phyloP scores from a whole-genome alignment of 352 stramenopile genomes.

The Phytophthora agathidicida region DNA sequence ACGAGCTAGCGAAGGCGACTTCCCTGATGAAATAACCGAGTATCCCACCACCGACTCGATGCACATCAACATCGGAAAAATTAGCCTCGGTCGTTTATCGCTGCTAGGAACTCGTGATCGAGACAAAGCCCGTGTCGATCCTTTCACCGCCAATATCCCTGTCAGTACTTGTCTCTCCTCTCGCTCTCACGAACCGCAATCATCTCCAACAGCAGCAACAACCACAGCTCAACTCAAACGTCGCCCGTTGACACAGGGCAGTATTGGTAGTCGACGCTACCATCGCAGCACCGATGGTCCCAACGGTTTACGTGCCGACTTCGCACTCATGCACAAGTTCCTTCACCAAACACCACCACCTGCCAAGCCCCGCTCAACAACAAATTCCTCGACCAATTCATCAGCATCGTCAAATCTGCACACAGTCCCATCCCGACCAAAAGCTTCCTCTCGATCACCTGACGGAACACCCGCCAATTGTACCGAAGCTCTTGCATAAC shows the following conservation, averaged over 20 bases:
- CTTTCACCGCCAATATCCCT: slow-evolving; percentile 2
- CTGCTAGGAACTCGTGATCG: slow-evolving; percentile 59
- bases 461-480: slow-evolving; percentile 24
- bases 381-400: background rate
- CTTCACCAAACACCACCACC: slow-evolving; percentile 51
- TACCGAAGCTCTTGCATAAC: slow-evolving; percentile 33
- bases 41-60: slow-evolving; percentile 14
- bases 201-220: slow-evolving; percentile 30
- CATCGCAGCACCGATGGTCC: slow-evolving; percentile 36
- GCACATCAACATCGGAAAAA: slow-evolving; percentile 73
- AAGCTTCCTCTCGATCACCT: slow-evolving; percentile 21
- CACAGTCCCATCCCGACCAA: slow-evolving; percentile 23
- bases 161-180: slow-evolving; percentile 24
- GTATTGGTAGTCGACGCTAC: slow-evolving; percentile 36
- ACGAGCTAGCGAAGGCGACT: slow-evolving; percentile 20
- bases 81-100: slow-evolving; percentile 57
- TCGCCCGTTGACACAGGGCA: slow-evolving; percentile 55
- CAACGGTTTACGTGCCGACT: slow-evolving; percentile 43
- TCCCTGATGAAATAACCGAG: slow-evolving; percentile 6
- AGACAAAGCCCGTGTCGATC: slow-evolving; percentile 10
- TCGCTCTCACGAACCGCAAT: slow-evolving; percentile 19
- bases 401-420: slow-evolving; percentile 1
- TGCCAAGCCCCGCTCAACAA: slow-evolving; percentile 10
- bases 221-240: slow-evolving; percentile 38
- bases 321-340: slow-evolving; percentile 76